Evolutionary conservation across 1,284 basidiomycete genomes (phyloP).

Genomic region (Peniophora sp.): DNA sequence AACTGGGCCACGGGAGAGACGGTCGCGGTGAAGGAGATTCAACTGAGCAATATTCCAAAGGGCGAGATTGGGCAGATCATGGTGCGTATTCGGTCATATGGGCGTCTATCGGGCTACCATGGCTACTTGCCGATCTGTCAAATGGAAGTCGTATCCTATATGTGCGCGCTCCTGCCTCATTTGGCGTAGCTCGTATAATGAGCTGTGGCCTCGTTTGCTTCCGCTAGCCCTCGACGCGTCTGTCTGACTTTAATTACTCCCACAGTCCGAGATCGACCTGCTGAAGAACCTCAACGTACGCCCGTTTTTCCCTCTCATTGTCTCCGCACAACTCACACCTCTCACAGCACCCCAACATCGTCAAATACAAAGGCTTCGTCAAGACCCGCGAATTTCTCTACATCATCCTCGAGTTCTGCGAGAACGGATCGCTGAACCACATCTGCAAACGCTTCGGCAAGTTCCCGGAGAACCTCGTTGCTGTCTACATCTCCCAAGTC

Average conservation of each 20-base stretch:
- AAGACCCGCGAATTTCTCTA: constrained; percentile 92
- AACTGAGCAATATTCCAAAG: constrained; percentile 88
- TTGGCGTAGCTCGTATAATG: not conserved
- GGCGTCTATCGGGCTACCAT: not conserved
- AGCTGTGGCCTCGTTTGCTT: not conserved
- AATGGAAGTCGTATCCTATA: too few species aligned
- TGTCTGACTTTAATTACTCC: constrained; percentile 7
- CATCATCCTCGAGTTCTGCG: constrained; percentile 98
- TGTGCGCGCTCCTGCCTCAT: too few species aligned
- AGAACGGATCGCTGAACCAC: constrained; percentile 93
- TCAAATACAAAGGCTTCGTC: constrained; percentile 98
- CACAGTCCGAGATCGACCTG: constrained; percentile 91
- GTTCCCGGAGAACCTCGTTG: constrained; percentile 94
- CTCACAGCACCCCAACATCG: constrained; percentile 82
- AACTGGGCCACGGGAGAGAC: constrained; percentile 97
- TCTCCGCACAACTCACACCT: constrained; percentile 1
- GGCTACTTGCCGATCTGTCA: not conserved
- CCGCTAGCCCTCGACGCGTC: constrained; percentile 2
- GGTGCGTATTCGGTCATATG: constrained; percentile 44
- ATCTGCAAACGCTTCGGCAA: constrained; percentile 97
- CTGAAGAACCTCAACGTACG: constrained; percentile 90
- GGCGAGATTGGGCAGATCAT: constrained; percentile 94
- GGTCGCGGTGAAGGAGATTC: constrained; percentile 93
- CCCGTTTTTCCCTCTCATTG: constrained; percentile 9
- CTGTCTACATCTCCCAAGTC: constrained; percentile 92